These are phyloP conservation scores for Truncatella angustata DNA, from an alignment of 2,329 filamentous ascomycete genomes.

Conservation along the genomic window DNA sequence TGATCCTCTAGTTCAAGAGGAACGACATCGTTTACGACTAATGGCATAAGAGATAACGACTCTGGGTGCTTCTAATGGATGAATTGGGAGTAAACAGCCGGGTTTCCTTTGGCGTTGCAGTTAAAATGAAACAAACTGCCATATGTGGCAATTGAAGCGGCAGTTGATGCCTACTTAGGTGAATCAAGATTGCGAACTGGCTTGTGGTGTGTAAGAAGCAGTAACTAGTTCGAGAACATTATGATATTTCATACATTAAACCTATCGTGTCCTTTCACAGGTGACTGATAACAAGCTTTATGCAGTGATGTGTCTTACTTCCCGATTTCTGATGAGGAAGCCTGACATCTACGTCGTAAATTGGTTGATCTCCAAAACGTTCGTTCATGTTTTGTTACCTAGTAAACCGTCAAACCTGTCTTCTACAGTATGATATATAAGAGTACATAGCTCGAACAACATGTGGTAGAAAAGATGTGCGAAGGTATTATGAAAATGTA, in stretches of 20 bases:
- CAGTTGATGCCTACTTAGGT: not conserved
- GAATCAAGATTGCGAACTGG: slow-evolving; percentile 7
- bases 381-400: too few species aligned
- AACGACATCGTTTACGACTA: slow-evolving; percentile 10
- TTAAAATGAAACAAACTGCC: slow-evolving; percentile 5
- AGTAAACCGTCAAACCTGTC: too few species aligned
- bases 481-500: too few species aligned
- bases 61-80: slow-evolving; percentile 5
- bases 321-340: too few species aligned
- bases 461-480: too few species aligned
- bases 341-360: too few species aligned
- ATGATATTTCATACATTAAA: not conserved
- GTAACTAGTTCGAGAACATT: slow-evolving; percentile 5
- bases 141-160: not conserved
- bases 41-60: slow-evolving; percentile 12
- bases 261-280: too few species aligned
- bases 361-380: too few species aligned
- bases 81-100: slow-evolving; percentile 7
- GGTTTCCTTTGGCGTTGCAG: slow-evolving; percentile 9
- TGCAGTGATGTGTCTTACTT: too few species aligned
- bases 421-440: too few species aligned
- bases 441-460: too few species aligned
- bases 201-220: slow-evolving; percentile 2
- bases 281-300: too few species aligned
- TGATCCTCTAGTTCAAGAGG: not conserved